phyloP scores from a whole-genome alignment of 2,329 filamentous ascomycete species.

The Epichloe typhina region DNA sequence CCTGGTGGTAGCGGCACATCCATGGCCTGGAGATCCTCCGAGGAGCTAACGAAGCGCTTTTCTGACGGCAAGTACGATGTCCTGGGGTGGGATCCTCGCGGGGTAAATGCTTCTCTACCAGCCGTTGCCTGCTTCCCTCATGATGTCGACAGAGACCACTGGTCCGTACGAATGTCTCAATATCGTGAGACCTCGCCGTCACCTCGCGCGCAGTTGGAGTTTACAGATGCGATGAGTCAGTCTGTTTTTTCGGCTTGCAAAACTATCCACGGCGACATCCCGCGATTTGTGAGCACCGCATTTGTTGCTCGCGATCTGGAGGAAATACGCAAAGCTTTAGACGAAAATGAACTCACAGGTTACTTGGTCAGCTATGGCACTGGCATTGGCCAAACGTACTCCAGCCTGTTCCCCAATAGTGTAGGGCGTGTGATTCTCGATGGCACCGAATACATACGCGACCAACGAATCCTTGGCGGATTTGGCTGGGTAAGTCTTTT shows the following conservation, averaged over 20 bases:
- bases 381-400: constrained; percentile 37
- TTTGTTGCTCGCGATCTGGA: constrained; percentile 36
- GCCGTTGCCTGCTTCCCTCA: constrained; percentile 32
- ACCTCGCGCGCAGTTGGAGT: constrained; percentile 24
- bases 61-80: constrained; percentile 32
- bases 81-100: constrained; percentile 41
- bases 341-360: constrained; percentile 33
- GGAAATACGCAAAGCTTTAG: constrained; percentile 31
- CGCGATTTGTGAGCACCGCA: constrained; percentile 32
- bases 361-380: constrained; percentile 40
- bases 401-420: constrained; percentile 34
- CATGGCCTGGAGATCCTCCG: constrained; percentile 25
- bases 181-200: constrained; percentile 25
- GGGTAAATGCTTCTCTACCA: constrained; percentile 34
- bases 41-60: constrained; percentile 25
- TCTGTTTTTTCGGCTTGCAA: constrained; percentile 30
- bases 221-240: constrained; percentile 32
- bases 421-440: constrained; percentile 36
- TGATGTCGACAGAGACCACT: constrained; percentile 32
- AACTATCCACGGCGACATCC: constrained; percentile 29
- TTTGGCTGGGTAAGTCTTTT: constrained; percentile 23
- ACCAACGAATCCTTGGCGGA: constrained; percentile 31
- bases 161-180: constrained; percentile 26
- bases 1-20: constrained; percentile 34
- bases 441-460: constrained; percentile 32